Percentiles rank a stretch among this genome's conserved stretches.
Conservation (phyloP, 306 rosid species). For the Pachyrhizus erosus region DNA sequence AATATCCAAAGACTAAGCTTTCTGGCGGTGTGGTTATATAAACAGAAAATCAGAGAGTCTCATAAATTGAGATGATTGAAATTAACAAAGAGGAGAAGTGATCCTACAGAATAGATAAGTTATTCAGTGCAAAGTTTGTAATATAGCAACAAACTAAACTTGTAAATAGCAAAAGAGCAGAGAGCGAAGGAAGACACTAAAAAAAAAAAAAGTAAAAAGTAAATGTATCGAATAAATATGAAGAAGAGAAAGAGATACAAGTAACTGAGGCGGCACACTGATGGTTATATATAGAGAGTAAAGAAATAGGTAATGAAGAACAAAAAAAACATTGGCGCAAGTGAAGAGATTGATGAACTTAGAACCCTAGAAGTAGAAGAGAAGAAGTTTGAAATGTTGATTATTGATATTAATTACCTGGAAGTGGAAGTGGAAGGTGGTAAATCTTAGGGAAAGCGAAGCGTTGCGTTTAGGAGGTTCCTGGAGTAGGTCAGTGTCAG, state of each 20-base stretch:
- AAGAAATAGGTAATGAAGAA: too few species aligned
- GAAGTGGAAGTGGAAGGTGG: conserved; percentile 42
- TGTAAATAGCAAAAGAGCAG: background rate
- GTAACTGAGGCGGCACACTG: too few species aligned
- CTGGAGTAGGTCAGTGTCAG: conserved; percentile 44
- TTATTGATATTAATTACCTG: conserved; percentile 35
- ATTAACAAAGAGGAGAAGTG: conserved; percentile 7
- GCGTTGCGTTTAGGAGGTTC: conserved; percentile 40
- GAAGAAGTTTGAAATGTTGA: background rate
- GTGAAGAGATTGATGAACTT: background rate
- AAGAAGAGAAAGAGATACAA: background rate
- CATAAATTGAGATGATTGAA: background rate
- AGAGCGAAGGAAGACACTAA: conserved; percentile 2
- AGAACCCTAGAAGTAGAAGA: conserved; percentile 13
- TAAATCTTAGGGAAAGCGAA: conserved; percentile 46
- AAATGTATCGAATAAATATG: too few species aligned
- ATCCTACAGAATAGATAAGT: background rate
- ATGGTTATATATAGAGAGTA: too few species aligned
- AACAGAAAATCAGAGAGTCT: background rate
- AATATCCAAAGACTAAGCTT: conserved; percentile 14
- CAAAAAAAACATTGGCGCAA: too few species aligned
- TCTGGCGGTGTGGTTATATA: background rate
- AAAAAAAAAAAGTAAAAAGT: too few species aligned
- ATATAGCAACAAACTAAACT: background rate
- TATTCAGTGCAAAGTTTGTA: background rate